phyloP scores from a whole-genome alignment of 2,329 filamentous ascomycete genomes.

The Penicillium sclerotiorum region DNA sequence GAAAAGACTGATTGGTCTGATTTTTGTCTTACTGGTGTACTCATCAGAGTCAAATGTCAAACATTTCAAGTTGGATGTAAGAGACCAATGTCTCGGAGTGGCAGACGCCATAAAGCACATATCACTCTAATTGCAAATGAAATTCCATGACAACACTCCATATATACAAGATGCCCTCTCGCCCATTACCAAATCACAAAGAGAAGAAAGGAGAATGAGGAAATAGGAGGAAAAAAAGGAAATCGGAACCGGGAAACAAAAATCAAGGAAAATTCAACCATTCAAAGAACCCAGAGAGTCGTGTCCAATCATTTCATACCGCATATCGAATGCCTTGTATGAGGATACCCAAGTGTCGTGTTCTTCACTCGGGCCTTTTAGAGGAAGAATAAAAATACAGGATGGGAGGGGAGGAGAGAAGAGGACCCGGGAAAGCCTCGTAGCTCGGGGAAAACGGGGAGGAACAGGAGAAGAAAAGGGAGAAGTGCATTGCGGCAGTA shows the following conservation, averaged over 20 bases:
- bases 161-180: constrained; percentile 29
- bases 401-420: constrained; percentile 9
- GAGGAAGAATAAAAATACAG: constrained; percentile 31
- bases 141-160: constrained; percentile 13
- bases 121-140: constrained; percentile 7
- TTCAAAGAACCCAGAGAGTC: constrained; percentile 28
- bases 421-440: constrained; percentile 10
- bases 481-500: constrained; percentile 27
- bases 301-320: constrained; percentile 33
- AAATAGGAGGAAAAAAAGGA: constrained; percentile 1
- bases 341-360: constrained; percentile 21
- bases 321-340: constrained; percentile 28
- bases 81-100: not conserved
- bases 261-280: constrained; percentile 22
- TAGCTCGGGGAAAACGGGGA: constrained; percentile 8
- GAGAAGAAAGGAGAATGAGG: constrained; percentile 5
- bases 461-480: constrained; percentile 5
- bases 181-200: constrained; percentile 13
- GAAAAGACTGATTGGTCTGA: no score
- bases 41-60: no score
- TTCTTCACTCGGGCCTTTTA: constrained; percentile 22
- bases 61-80: no score
- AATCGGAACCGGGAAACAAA: constrained; percentile 15
- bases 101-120: not conserved
- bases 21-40: no score